Conservation (phyloP, 306 rosid genomes). For the Cercis canadensis region DNA sequence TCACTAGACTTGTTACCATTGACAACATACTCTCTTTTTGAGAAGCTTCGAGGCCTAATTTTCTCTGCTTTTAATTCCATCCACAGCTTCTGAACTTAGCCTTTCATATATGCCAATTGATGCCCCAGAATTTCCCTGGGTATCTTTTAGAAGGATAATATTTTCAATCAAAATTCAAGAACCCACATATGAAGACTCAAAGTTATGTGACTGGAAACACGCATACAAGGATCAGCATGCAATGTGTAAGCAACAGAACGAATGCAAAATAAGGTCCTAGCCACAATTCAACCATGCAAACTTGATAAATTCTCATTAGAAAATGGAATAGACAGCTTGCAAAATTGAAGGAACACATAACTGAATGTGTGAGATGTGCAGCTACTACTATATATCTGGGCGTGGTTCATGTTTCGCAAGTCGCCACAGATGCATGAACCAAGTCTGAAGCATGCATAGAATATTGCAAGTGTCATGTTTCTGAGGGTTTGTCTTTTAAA, state of each 20-base stretch:
- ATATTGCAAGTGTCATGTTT: constrained; percentile 13
- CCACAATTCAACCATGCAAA: not conserved
- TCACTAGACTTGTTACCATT: constrained; percentile 4
- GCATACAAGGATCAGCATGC: not conserved
- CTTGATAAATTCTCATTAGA: too few relatives aligned
- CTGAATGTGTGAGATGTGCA: too few relatives aligned
- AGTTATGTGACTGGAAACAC: constrained; percentile 20
- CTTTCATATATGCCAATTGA: not conserved
- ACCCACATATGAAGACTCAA: not conserved
- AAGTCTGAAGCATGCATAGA: constrained; percentile 10
- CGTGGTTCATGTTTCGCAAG: too few relatives aligned
- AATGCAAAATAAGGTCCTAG: not conserved
- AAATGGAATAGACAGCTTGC: too few relatives aligned
- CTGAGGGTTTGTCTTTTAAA: not conserved
- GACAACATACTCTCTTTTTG: constrained; percentile 13
- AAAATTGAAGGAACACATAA: too few relatives aligned
- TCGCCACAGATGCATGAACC: not conserved
- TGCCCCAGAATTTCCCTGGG: constrained; percentile 10
- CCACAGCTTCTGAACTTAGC: constrained; percentile 25
- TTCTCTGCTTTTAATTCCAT: constrained; percentile 10
- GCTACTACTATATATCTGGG: too few relatives aligned
- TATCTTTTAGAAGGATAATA: constrained; percentile 22
- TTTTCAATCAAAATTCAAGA: constrained; percentile 38
- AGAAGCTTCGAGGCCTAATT: not conserved
- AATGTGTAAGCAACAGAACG: constrained; percentile 4